phyloP scores from a whole-genome alignment of 192 early-diverging fungal species.

The Coemansia sp. region DNA sequence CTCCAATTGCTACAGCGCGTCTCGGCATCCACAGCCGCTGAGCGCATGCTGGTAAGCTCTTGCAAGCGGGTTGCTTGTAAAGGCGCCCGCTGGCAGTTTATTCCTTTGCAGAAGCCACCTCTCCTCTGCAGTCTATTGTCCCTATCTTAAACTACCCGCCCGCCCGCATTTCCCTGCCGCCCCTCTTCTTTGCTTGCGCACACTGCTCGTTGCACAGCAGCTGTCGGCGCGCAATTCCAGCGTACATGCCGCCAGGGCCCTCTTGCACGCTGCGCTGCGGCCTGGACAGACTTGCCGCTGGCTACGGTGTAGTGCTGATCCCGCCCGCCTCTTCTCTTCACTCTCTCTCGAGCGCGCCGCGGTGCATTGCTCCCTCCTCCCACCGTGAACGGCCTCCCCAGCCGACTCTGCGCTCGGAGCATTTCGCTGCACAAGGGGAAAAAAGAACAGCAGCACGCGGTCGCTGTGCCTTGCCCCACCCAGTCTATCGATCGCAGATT shows the following conservation, averaged over 20 bases:
- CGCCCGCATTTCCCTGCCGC: not conserved
- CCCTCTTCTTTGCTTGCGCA: not conserved
- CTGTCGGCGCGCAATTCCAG: slow-evolving; percentile 2
- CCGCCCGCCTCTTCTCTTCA: too few relatives aligned
- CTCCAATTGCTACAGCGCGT: not conserved
- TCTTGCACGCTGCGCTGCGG: not conserved
- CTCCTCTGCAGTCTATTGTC: slow-evolving; percentile 1
- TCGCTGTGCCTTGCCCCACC: not conserved
- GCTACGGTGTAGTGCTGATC: slow-evolving; percentile 11
- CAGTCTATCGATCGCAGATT: slow-evolving; percentile 26
- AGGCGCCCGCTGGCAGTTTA: not conserved
- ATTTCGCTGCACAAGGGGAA: not conserved
- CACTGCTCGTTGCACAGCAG: not conserved
- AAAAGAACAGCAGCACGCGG: not conserved
- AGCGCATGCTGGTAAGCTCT: slow-evolving; percentile 9
- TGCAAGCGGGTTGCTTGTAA: not conserved
- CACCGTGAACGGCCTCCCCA: not conserved
- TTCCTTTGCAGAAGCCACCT: not conserved
- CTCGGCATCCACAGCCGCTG: not conserved
- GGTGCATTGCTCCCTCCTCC: not conserved
- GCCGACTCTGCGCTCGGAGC: slow-evolving; percentile 1
- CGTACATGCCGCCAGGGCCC: not conserved
- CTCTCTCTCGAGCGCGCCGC: not conserved
- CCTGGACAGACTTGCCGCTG: slow-evolving; percentile 1
- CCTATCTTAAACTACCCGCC: not conserved